Evolutionary conservation across 202 grass and related monocot genomes (phyloP), one percentile per base, ranked within the genome.

Genomic region (Dendrocalamus latiflorus): DNA sequence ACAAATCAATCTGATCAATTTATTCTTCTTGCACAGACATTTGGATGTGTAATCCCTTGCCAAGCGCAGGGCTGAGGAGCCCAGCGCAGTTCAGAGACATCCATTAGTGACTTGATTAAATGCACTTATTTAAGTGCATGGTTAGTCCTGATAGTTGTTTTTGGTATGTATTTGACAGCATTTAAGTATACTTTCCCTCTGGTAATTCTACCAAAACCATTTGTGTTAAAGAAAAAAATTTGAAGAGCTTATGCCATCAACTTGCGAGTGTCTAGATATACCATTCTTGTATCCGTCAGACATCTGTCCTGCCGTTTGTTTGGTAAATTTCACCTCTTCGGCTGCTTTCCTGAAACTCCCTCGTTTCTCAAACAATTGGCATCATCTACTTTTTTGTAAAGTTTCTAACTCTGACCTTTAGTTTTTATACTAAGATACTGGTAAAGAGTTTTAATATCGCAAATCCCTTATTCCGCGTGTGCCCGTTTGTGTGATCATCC

Each of bases 1-100:
- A 33, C 49, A 67, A 39, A 11, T 22, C n/a, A 4, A 57, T 50
- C 30, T 67, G 66, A 81, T 48, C 5, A 47, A 68, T 57, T 34
- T 47, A 68, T 43, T 34, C 70, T 81, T 71, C 44, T 70, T 86
- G 43, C 75, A 75, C 20, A 26, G 63, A 86, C 7, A 87, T 79
- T 70, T 74, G 28, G 60, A 47, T 83, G 1, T 78, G 33, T 54
- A 71, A 49, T 65, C 42, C 62, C 28, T 60, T 60, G 64, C 44
- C 72, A 7, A 55, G 9, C 68, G 1, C 34, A 43, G 34, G 48
- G 60, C 38, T 28, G 47, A 68, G 59, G 6, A 8, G 37, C 20
- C 33, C 18, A 9, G 71, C 22, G 1, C 15, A 39, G 9, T 80
- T 68, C 49, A 26, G 25, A 81, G 69, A 3, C 2, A 26, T 50